Evolutionary conservation across 768 basidiomycete genomes (phyloP).

Genomic region (Amanita pseudoporphyria): DNA sequence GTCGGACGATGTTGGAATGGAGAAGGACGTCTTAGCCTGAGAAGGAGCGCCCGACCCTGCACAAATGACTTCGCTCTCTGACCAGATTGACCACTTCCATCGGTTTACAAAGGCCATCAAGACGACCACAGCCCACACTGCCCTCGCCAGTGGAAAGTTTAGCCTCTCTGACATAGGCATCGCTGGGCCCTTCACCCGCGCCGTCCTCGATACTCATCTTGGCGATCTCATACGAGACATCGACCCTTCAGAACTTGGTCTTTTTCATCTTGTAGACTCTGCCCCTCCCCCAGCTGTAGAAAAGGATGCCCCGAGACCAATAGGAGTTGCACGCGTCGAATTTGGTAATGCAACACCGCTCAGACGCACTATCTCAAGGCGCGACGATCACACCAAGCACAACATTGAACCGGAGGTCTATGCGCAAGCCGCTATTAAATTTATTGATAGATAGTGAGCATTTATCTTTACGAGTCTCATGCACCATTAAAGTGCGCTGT

Average conservation of each 20-base stretch:
- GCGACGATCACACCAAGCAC: conserved; percentile 26
- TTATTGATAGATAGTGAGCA: conserved; percentile 68
- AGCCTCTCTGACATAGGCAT: conserved; percentile 15
- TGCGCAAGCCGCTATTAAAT: conserved; percentile 66
- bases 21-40: neutral
- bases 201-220: conserved; percentile 52
- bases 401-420: conserved; percentile 69
- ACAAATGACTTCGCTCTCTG: conserved; percentile 47
- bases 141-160: conserved; percentile 12
- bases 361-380: conserved; percentile 31
- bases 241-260: conserved; percentile 68
- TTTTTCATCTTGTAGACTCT: conserved; percentile 49
- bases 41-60: conserved; percentile 1
- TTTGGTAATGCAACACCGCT: conserved; percentile 69
- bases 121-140: conserved; percentile 27
- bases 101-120: conserved; percentile 43
- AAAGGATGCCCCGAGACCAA: conserved; percentile 22
- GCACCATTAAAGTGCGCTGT: conserved; percentile 7
- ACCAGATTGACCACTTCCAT: conserved; percentile 60
- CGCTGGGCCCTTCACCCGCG: conserved; percentile 47
- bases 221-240: conserved; percentile 76
- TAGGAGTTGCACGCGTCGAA: conserved; percentile 49
- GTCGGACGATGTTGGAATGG: conserved; percentile 6
- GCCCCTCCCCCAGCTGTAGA: conserved; percentile 16
- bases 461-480: neutral